These are phyloP conservation scores for Penicillium brevicompactum DNA, from an alignment of 2,329 filamentous ascomycete species.

Conservation along the genomic window DNA sequence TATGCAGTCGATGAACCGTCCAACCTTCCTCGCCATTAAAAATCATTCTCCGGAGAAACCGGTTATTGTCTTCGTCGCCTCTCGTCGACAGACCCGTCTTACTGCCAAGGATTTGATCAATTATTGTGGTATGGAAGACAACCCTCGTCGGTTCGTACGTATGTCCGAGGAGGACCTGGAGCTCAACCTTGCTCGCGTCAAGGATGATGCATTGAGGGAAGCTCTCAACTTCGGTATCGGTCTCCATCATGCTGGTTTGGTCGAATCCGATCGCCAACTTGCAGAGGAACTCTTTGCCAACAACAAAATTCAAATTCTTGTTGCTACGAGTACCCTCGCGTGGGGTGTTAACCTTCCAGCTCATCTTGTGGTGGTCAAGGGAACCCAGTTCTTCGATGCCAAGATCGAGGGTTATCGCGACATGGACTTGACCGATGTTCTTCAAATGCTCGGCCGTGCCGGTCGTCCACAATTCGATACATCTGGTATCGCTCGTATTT, in stretches of 20 bases:
- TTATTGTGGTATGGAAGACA: conserved; percentile 97
- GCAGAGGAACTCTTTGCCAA: conserved; percentile 94
- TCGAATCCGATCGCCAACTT: conserved; percentile 89
- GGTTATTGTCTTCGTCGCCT: conserved; percentile 97
- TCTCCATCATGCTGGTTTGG: conserved; percentile 92
- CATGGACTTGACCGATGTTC: conserved; percentile 96
- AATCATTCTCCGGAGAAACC: conserved; percentile 94
- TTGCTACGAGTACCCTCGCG: conserved; percentile 92
- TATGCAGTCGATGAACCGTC: conserved; percentile 99
- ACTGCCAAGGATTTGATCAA: conserved; percentile 97
- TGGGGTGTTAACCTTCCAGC: conserved; percentile 99
- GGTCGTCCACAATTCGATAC: conserved; percentile 95
- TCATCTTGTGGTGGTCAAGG: conserved; percentile 95
- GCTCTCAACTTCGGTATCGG: conserved; percentile 97
- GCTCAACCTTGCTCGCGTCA: conserved; percentile 82
- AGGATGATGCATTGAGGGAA: conserved; percentile 89
- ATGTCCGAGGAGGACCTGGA: conserved; percentile 96
- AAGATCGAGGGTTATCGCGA: conserved; percentile 98
- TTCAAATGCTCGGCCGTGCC: conserved; percentile 96
- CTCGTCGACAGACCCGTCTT: conserved; percentile 87
- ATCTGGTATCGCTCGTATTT: conserved; percentile 93
- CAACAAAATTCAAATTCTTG: conserved; percentile 96
- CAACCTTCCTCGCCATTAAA: conserved; percentile 95
- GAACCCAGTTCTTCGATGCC: conserved; percentile 96
- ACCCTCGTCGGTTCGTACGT: conserved; percentile 85